A percentile compares a stretch with the other conserved stretches of the same genome.
phyloP scores from a whole-genome alignment of 257 asterid genomes.

The Solanum piurae region DNA sequence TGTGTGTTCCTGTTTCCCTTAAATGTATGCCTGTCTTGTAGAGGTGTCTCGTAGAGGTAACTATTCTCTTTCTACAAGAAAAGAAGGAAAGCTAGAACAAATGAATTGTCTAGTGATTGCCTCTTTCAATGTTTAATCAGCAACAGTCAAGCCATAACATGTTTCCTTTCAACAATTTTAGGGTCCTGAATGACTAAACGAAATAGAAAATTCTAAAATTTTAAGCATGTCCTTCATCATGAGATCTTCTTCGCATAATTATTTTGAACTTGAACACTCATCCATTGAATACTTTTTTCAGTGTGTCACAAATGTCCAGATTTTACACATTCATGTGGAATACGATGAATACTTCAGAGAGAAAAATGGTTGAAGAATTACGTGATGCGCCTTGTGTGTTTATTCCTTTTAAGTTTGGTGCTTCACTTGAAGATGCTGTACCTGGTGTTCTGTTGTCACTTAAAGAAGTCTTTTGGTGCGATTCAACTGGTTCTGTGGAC shows the following conservation, averaged over 20 bases:
- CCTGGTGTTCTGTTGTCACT: slow-evolving; percentile 59
- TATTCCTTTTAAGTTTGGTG: slow-evolving; percentile 43
- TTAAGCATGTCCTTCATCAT: background rate
- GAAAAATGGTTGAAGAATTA: slow-evolving; percentile 44
- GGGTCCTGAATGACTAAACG: background rate
- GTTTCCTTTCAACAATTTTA: background rate
- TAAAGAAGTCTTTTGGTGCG: slow-evolving; percentile 78
- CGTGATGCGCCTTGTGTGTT: slow-evolving; percentile 66
- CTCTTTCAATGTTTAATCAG: background rate
- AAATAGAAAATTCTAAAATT: background rate
- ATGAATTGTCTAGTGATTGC: background rate
- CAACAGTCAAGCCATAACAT: background rate
- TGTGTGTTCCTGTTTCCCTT: background rate
- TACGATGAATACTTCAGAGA: slow-evolving; percentile 50
- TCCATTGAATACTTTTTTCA: slow-evolving; percentile 14
- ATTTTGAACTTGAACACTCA: background rate
- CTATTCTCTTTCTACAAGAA: background rate
- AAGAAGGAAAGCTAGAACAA: background rate
- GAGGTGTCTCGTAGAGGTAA: background rate
- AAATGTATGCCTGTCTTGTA: background rate
- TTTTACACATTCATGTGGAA: slow-evolving; percentile 69
- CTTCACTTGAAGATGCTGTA: slow-evolving; percentile 43
- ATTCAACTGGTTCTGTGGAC: slow-evolving; percentile 41
- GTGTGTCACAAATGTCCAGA: slow-evolving; percentile 74
- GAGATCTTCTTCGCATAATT: background rate